phyloP scores from a whole-genome alignment of 441 rosid genomes.

The Biscutella laevigata region DNA sequence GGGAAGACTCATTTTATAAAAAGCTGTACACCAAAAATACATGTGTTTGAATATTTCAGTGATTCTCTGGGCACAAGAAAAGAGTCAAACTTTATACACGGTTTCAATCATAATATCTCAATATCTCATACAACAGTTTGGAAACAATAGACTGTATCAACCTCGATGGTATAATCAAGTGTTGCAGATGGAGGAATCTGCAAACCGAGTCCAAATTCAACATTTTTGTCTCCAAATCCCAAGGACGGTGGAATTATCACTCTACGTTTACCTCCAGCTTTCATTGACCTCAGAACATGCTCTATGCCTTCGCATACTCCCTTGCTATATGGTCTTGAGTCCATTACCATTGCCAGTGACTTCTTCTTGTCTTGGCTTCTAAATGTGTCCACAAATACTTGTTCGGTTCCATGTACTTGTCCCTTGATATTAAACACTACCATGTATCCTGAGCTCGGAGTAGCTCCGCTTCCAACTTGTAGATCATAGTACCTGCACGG shows the following conservation, averaged over 20 bases:
- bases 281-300: conserved; percentile 55
- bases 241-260: conserved; percentile 60
- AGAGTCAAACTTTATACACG: background rate
- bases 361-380: conserved; percentile 44
- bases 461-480: conserved; percentile 62
- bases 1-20: background rate
- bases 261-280: conserved; percentile 76
- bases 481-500: conserved; percentile 55
- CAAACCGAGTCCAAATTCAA: conserved; percentile 48
- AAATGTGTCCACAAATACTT: conserved; percentile 61
- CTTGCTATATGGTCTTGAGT: conserved; percentile 75
- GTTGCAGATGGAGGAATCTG: conserved; percentile 62
- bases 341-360: conserved; percentile 66
- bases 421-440: conserved; percentile 73
- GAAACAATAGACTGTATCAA: conserved; percentile 70
- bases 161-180: conserved; percentile 59
- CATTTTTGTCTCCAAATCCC: conserved; percentile 65
- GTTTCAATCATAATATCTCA: background rate
- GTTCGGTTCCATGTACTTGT: conserved; percentile 42
- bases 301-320: conserved; percentile 88
- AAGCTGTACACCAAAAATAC: background rate
- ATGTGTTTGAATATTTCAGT: background rate
- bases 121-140: conserved; percentile 34
- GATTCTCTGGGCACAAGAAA: background rate
- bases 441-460: conserved; percentile 65